Evolutionary conservation across 768 basidiomycete species (phyloP).

Genomic region (Paxillus involutus): DNA sequence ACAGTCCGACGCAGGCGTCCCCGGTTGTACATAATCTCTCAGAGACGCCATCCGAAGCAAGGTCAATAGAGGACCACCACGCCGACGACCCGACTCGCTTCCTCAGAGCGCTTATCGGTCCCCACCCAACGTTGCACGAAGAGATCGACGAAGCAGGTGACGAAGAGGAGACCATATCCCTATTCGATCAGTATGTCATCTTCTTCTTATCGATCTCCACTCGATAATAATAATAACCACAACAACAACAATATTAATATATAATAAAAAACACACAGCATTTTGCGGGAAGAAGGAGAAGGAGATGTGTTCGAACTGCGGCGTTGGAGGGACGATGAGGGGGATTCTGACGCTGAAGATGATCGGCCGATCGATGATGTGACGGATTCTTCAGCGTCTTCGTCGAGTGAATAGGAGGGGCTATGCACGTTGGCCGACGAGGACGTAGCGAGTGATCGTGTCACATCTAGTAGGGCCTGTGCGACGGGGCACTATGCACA

Average conservation of each 20-base stretch:
- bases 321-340: conserved; percentile 35
- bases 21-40: conserved; percentile 48
- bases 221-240: neutral
- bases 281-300: conserved; percentile 56
- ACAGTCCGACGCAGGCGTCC: conserved; percentile 62
- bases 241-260: too few relatives aligned
- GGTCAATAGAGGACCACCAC: conserved; percentile 39
- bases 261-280: conserved; percentile 36
- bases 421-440: conserved; percentile 7
- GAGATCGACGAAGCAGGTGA: conserved; percentile 31
- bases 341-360: conserved; percentile 22
- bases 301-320: conserved; percentile 54
- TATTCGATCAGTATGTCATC: conserved; percentile 69
- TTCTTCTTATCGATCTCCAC: conserved; percentile 10
- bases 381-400: conserved; percentile 20
- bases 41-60: conserved; percentile 47
- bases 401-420: conserved; percentile 6
- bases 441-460: neutral
- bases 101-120: conserved; percentile 34
- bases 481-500: conserved; percentile 6
- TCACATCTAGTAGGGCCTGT: neutral
- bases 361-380: conserved; percentile 21
- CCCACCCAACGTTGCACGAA: conserved; percentile 27
- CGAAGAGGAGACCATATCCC: conserved; percentile 53
- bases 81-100: conserved; percentile 37